A percentile compares a stretch with the other conserved stretches of the same genome.
These are phyloP conservation scores for Colletotrichum lindemuthianum DNA, from an alignment of 2,329 filamentous ascomycete genomes.

Conservation along the genomic window DNA sequence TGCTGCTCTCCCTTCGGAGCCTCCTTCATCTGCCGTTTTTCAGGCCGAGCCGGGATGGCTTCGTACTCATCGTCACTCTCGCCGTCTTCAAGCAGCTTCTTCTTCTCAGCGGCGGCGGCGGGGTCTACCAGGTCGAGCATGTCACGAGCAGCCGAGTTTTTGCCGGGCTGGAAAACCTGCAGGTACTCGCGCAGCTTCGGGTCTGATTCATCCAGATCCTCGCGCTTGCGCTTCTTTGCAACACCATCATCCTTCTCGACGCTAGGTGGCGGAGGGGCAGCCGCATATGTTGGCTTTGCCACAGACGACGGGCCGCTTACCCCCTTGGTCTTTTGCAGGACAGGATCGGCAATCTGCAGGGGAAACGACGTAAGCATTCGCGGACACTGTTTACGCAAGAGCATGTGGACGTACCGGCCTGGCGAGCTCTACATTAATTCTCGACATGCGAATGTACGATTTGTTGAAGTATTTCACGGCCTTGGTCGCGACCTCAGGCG, in stretches of 20 bases:
- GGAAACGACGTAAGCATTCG: conserved; percentile 21
- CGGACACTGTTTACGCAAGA: neutral
- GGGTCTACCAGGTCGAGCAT: conserved; percentile 31
- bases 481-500: conserved; percentile 78
- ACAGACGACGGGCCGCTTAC: neutral
- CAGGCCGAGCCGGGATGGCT: conserved; percentile 64
- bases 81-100: conserved; percentile 54
- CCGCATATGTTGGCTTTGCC: conserved; percentile 30
- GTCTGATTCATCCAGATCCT: conserved; percentile 69
- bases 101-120: conserved; percentile 38
- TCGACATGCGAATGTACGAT: conserved; percentile 95
- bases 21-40: conserved; percentile 51
- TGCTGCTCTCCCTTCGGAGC: conserved; percentile 28
- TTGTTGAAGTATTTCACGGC: conserved; percentile 96
- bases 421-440: conserved; percentile 88
- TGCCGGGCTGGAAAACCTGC: conserved; percentile 77
- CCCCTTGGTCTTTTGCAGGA: conserved; percentile 43
- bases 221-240: conserved; percentile 75
- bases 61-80: conserved; percentile 84
- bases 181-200: conserved; percentile 89
- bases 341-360: conserved; percentile 53
- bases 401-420: conserved; percentile 61
- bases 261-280: conserved; percentile 37
- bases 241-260: conserved; percentile 33
- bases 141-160: conserved; percentile 46